phyloP scores from a whole-genome alignment of 495 filamentous ascomycete genomes.

The Penicillium pancosmium region DNA sequence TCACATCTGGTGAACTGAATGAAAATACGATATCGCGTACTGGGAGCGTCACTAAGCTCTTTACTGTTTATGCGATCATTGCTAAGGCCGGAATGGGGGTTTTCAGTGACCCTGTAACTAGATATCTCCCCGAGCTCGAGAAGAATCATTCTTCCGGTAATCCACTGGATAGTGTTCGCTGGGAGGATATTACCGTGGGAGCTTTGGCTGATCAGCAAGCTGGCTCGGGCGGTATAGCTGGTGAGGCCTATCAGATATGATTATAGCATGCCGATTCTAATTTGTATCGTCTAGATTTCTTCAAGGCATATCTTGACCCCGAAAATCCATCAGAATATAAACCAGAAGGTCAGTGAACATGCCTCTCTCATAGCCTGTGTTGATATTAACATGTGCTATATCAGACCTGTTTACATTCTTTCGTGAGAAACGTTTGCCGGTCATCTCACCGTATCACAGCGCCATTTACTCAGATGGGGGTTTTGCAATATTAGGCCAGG shows the following conservation, averaged over 20 bases:
- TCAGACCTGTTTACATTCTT: conserved; percentile 16
- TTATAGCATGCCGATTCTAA: too few relatives aligned
- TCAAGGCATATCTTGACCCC: not conserved
- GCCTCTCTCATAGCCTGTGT: not conserved
- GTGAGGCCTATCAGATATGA: not conserved
- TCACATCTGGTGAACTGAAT: conserved; percentile 16
- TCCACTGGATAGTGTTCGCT: conserved; percentile 33
- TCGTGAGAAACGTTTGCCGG: conserved; percentile 12
- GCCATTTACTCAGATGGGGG: conserved; percentile 13
- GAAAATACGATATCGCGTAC: conserved; percentile 49
- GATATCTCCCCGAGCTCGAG: conserved; percentile 56
- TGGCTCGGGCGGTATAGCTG: conserved; percentile 39
- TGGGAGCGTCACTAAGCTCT: conserved; percentile 51
- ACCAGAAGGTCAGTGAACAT: not conserved
- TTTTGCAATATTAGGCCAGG: conserved; percentile 47
- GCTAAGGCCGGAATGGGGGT: conserved; percentile 47
- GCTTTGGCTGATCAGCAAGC: conserved; percentile 43
- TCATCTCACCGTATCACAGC: conserved; percentile 41
- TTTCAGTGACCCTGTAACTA: conserved; percentile 50
- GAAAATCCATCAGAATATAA: not conserved
- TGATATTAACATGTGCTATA: not conserved
- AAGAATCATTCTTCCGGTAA: conserved; percentile 4
- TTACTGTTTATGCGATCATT: conserved; percentile 50
- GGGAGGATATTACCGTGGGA: conserved; percentile 44
- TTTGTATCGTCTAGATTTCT: not conserved